Evolutionary conservation across 2,329 filamentous ascomycete genomes (phyloP).

Genomic region (Arthrobotrys entomopaga): DNA sequence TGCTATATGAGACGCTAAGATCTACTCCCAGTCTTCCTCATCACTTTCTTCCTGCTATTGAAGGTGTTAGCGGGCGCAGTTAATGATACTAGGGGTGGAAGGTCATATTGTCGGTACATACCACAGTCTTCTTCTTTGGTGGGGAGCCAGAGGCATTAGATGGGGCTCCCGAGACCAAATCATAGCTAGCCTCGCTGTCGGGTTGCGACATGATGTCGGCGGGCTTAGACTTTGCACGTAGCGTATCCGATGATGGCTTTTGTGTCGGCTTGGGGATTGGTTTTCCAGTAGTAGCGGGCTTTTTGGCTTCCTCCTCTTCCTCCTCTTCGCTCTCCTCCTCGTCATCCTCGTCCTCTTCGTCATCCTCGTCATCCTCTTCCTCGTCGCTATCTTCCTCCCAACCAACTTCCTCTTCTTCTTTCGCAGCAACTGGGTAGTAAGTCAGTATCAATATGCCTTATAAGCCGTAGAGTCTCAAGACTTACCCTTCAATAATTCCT

Average conservation of each 20-base stretch:
- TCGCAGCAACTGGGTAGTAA: conserved; percentile 61
- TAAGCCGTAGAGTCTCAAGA: conserved; percentile 44
- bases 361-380: conserved; percentile 61
- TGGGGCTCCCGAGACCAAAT: conserved; percentile 83
- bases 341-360: conserved; percentile 73
- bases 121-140: conserved; percentile 64
- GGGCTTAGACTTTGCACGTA: conserved; percentile 68
- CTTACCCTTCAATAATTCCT: conserved; percentile 89
- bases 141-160: conserved; percentile 79
- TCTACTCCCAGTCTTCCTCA: conserved; percentile 80
- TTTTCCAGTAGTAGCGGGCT: conserved; percentile 57
- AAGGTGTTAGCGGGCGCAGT: conserved; percentile 66
- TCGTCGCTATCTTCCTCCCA: conserved; percentile 80
- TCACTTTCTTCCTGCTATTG: conserved; percentile 68
- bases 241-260: conserved; percentile 62
- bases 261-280: conserved; percentile 61
- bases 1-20: not conserved
- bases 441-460: not conserved
- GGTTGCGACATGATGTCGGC: conserved; percentile 90
- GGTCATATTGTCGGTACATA: conserved; percentile 11
- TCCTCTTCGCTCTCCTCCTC: conserved; percentile 77
- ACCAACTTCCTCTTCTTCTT: conserved; percentile 73
- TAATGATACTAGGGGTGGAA: conserved; percentile 58
- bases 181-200: conserved; percentile 95
- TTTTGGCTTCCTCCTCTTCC: conserved; percentile 66